Conservation (phyloP, 1,139 yeast genomes). For the Hanseniaspora sp. region DNA sequence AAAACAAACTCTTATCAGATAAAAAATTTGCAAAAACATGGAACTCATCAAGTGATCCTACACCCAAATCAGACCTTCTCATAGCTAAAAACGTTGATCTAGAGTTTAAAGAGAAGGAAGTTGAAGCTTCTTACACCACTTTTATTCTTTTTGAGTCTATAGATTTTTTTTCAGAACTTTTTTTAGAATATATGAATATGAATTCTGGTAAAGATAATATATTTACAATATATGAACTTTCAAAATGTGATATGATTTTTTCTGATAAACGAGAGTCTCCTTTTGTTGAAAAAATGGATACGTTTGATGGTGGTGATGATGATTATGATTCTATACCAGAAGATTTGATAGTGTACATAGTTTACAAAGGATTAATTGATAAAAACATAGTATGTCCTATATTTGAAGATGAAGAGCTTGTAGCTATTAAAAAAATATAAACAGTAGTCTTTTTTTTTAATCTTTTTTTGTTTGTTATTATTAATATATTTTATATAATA, state of each 20-base stretch:
- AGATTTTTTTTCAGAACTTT: background rate
- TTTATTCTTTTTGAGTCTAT: background rate
- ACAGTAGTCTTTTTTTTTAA: background rate
- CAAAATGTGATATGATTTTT: background rate
- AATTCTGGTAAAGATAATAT: constrained; percentile 4
- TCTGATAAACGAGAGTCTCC: background rate
- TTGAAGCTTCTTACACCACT: background rate
- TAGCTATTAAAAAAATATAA: constrained; percentile 9
- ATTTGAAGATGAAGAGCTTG: constrained; percentile 10
- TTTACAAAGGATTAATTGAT: constrained; percentile 3
- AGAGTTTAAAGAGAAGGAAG: background rate
- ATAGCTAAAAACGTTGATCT: background rate
- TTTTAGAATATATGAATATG: background rate
- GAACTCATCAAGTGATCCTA: background rate
- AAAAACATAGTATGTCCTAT: constrained; percentile 3
- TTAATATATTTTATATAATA: too few relatives aligned
- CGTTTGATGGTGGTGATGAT: background rate
- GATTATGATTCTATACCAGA: background rate
- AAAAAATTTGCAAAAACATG: background rate
- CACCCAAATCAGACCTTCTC: background rate
- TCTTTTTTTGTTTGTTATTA: too few relatives aligned
- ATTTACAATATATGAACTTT: constrained; percentile 10
- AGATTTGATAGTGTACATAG: background rate
- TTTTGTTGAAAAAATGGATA: background rate
- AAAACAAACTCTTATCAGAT: constrained; percentile 16